These are phyloP conservation scores for Tephrocybe sp. DNA, from an alignment of 768 basidiomycete species.

Conservation along the genomic window DNA sequence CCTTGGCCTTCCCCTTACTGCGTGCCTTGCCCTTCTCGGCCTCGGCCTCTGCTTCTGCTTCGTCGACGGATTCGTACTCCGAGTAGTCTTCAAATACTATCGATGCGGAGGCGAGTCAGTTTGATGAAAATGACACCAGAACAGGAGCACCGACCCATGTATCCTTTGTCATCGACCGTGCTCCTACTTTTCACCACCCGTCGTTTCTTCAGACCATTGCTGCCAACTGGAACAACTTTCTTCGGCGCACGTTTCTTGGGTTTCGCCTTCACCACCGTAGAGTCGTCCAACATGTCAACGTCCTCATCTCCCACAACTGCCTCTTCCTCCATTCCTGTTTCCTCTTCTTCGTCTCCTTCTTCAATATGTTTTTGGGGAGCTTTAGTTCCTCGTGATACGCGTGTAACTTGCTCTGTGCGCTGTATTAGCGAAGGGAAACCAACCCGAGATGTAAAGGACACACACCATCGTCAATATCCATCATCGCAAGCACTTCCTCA, in stretches of 20 bases:
- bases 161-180: slow-evolving; percentile 63
- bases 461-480: slow-evolving; percentile 77
- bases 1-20: slow-evolving; percentile 23
- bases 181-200: slow-evolving; percentile 58
- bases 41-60: slow-evolving; percentile 41
- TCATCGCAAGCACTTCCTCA: slow-evolving; percentile 57
- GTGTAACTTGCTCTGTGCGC: slow-evolving; percentile 30
- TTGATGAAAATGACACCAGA: background rate
- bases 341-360: slow-evolving; percentile 21
- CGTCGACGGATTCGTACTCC: slow-evolving; percentile 75
- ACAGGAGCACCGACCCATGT: slow-evolving; percentile 51
- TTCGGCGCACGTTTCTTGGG: slow-evolving; percentile 46
- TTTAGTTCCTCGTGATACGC: slow-evolving; percentile 24
- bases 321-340: slow-evolving; percentile 24
- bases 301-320: slow-evolving; percentile 29
- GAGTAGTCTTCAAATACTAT: slow-evolving; percentile 78
- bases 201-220: slow-evolving; percentile 75
- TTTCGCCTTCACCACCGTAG: slow-evolving; percentile 29
- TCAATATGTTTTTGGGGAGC: slow-evolving; percentile 11
- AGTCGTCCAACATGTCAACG: slow-evolving; percentile 36
- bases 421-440: background rate
- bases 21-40: slow-evolving; percentile 18
- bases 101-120: background rate
- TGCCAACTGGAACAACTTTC: slow-evolving; percentile 68
- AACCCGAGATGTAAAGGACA: background rate